Base-by-base conservation (phyloP, 2,329 filamentous ascomycete species). In the Lachnellula subtilissima region DNA sequence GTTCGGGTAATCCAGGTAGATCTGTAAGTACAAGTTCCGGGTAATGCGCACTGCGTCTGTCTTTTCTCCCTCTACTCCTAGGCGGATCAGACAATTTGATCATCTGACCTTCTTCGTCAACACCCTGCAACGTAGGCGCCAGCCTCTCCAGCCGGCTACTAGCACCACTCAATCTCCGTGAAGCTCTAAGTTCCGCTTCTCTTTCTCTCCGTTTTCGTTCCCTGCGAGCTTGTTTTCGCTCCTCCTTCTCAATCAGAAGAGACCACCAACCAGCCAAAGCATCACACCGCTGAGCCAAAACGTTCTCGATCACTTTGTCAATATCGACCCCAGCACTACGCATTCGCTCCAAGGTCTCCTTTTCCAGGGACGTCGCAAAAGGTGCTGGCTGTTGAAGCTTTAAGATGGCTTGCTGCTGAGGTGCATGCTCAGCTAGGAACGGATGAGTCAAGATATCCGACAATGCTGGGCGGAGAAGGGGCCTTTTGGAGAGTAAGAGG, bases 211-310 rank as follows among this genome's bases (percentile, higher is more conserved):
- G 83, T 69, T 93, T 97, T 52, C 85, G 83, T 66, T 97, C 91
- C 60, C 87, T 80, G 58, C 91, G 80, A 59, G 76, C 81, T 61
- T 92, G 86, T 72, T 99, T 99, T 8, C 91, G 84, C 69, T 91
- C 84, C 69, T 99, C 94, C 71, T 97, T 99, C 68, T 97, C 94
- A 9, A 97, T 84, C 40, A 99, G 75, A 28, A 99, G 74, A 3
- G 90, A 89, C 94, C 94, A 99, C 94, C 94, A 99, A 5, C 94
- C 94, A 50, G 91, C 90, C 49, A 99, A 76, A 5, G 87, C 82
- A 72, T 99, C 93, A 68, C 94, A 97, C 62, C 90, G 83, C 70
- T 96, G 91, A 4, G 91, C 84, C 37, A 96, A 73, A 3, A 99
- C 94, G 65, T 94, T 95, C 70, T 97, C 93, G 61, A 97, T 93